Evolutionary conservation across 164 flowering plant species (phyloP), one percentile per base, ranked within the genome.

Genomic region (Cinnamomum micranthum): DNA sequence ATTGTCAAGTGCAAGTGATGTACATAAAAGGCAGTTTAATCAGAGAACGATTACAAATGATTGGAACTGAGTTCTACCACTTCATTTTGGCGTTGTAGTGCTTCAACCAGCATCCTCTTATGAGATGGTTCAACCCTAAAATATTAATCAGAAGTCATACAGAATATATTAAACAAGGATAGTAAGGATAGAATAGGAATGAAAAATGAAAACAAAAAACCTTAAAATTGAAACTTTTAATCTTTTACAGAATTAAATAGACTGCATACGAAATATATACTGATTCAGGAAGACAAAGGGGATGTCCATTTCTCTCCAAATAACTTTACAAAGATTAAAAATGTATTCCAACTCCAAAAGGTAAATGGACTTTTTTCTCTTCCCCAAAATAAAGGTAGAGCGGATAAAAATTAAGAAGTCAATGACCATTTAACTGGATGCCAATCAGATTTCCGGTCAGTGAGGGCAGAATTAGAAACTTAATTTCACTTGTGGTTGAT

Each of bases 91-190:
- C 86, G 85, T 76, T 90, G 98, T 68, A 95, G 80, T 52, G 99
- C 93, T 83, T 95, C 99, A 77, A 95, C 98, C 74, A 95, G 88
- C 94, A 93, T 91, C 81, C 88, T 89, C 74, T 95, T 95, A 79
- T 95, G 99, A 81, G 97, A 86, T 73, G 99, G 99, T 80, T 95
- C 99, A 78, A 95, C 99, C 96, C 99, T 95, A 72, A 50, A 50
- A 63, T 22, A 33, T 64, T 35, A 55, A 73, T 33, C 24, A 14
- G 60, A 65, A 41, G 51, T 6, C 62, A 70, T 51, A 70, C 47
- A 50, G 12, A 23, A 7, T 69, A 69, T 4, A n/a, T 14, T 27
- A 47, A 9, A 67, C 15, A 7, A 20, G 50, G 15, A 67, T 20
- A 28, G 31, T 19, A 15, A 67, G 31, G 24, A 25, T 20, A 64